These are phyloP conservation scores for Ganoderma resinaceum DNA, from an alignment of 1,284 basidiomycete genomes.

Conservation along the genomic window DNA sequence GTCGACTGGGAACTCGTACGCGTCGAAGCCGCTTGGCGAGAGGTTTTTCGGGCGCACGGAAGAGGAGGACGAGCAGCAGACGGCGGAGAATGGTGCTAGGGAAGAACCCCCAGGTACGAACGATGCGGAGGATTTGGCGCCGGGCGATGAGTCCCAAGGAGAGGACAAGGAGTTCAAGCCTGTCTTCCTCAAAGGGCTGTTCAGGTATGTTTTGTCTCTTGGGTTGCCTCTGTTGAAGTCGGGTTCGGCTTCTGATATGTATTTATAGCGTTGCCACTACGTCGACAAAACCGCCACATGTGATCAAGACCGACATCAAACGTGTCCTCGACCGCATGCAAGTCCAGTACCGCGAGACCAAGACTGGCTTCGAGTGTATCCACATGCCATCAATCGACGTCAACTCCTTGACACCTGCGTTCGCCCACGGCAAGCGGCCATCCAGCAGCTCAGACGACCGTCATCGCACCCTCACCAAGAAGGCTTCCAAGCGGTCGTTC, in stretches of 20 bases:
- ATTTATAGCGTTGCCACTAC: constrained; percentile 87
- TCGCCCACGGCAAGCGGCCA: constrained; percentile 50
- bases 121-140: constrained; percentile 40
- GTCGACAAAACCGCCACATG: constrained; percentile 85
- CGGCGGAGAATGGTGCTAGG: constrained; percentile 47
- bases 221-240: background rate
- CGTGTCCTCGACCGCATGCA: constrained; percentile 93
- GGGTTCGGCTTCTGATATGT: constrained; percentile 2
- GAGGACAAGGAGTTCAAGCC: constrained; percentile 83
- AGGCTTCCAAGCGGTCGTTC: constrained; percentile 80
- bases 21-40: constrained; percentile 49
- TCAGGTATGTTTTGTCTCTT: constrained; percentile 63
- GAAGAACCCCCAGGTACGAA: constrained; percentile 34
- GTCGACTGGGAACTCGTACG: constrained; percentile 62
- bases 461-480: constrained; percentile 69
- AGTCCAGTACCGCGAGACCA: constrained; percentile 91
- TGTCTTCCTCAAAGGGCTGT: constrained; percentile 88
- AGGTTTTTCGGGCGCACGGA: constrained; percentile 59
- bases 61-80: constrained; percentile 49
- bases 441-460: constrained; percentile 59
- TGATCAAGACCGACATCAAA: constrained; percentile 86
- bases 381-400: constrained; percentile 94
- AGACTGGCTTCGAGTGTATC: constrained; percentile 94
- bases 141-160: constrained; percentile 34
- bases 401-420: constrained; percentile 61